phyloP scores from a whole-genome alignment of 2,329 filamentous ascomycete species.

The Aspergillus cejpii region DNA sequence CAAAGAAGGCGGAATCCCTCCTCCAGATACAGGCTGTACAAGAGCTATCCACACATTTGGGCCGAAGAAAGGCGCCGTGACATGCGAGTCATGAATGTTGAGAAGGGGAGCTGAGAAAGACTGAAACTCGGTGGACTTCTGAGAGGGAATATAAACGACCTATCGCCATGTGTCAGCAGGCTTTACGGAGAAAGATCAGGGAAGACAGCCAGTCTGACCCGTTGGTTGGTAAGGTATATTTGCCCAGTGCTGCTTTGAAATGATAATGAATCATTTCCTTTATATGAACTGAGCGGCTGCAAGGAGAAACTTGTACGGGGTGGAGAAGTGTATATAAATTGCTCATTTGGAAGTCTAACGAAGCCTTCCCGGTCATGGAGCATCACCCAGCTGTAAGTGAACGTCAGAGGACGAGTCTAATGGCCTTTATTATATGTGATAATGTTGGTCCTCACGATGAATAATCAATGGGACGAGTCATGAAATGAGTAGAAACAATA shows the following conservation, averaged over 20 bases:
- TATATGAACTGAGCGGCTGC: conserved; percentile 61
- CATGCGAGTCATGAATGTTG: conserved; percentile 77
- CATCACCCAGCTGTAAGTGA: conserved; percentile 77
- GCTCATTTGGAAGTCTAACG: conserved; percentile 77
- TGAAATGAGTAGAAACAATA: too few species aligned
- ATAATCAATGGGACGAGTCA: too few species aligned
- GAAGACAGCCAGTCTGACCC: conserved; percentile 50
- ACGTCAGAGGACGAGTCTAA: conserved; percentile 1
- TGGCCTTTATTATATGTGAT: neutral
- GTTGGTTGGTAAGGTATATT: conserved; percentile 75
- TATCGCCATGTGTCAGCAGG: conserved; percentile 35
- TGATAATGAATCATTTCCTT: conserved; percentile 57
- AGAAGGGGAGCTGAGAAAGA: conserved; percentile 87
- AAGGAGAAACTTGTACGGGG: conserved; percentile 71
- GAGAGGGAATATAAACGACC: conserved; percentile 79
- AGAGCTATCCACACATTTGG: conserved; percentile 82
- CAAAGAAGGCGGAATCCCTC: conserved; percentile 69
- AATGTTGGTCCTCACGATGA: too few species aligned
- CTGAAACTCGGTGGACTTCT: conserved; percentile 61
- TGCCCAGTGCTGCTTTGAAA: conserved; percentile 68
- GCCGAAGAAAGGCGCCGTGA: conserved; percentile 84
- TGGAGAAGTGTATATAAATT: conserved; percentile 71
- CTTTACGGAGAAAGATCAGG: conserved; percentile 9
- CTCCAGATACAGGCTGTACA: conserved; percentile 73
- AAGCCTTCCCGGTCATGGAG: conserved; percentile 66